phyloP scores from a whole-genome alignment of 1,139 yeast species.

The Nakaseomyces kungkrabaensis region DNA sequence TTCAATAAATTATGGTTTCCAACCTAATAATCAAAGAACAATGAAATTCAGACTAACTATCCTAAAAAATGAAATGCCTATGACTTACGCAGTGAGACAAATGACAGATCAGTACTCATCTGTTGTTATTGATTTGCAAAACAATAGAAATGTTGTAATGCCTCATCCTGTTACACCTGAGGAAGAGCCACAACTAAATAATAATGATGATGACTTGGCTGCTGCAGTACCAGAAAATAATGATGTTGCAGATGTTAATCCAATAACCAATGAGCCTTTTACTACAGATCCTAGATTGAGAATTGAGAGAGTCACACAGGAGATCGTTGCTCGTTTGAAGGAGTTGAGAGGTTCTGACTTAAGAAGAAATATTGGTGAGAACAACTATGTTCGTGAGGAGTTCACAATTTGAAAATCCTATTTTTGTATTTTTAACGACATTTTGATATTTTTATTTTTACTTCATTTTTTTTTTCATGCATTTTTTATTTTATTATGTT shows the following conservation, averaged over 20 bases:
- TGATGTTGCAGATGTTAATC: not conserved
- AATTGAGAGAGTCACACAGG: conserved; percentile 4
- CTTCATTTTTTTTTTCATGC: not conserved
- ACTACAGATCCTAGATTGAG: not conserved
- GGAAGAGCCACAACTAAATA: conserved; percentile 4
- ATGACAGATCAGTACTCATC: conserved; percentile 12
- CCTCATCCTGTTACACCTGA: not conserved
- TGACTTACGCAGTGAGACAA: conserved; percentile 12
- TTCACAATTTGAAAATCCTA: not conserved
- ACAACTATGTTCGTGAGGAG: conserved; percentile 11
- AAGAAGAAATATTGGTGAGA: conserved; percentile 25
- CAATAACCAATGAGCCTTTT: not conserved
- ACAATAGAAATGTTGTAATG: conserved; percentile 9
- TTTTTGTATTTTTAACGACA: not conserved
- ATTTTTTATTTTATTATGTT: not conserved
- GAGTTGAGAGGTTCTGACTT: conserved; percentile 20
- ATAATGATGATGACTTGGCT: conserved; percentile 1
- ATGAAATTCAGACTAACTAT: conserved; percentile 17
- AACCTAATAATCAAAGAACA: conserved; percentile 5
- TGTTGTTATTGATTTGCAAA: conserved; percentile 12
- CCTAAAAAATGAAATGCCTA: conserved; percentile 13
- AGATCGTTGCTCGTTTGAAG: conserved; percentile 1
- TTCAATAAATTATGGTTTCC: conserved; percentile 7
- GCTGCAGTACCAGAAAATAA: not conserved
- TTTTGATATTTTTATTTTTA: not conserved